A percentile compares a stretch with the other conserved stretches of the same genome.
Conservation (phyloP, 2,329 filamentous ascomycete genomes). For the Emericellopsis atlantica region DNA sequence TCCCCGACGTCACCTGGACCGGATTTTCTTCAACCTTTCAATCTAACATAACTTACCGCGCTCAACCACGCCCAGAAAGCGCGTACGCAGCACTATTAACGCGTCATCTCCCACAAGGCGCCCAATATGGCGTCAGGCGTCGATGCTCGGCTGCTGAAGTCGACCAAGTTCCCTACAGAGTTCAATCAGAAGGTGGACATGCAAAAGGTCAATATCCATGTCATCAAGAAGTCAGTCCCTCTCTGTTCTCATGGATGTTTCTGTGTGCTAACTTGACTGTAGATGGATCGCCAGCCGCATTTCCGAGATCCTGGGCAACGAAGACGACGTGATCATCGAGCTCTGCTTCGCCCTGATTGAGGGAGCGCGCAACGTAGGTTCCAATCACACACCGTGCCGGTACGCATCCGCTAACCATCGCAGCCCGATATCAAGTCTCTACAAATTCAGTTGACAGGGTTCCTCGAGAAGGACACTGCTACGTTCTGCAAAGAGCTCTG, state of each 20-base stretch:
- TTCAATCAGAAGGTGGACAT: conserved; percentile 96
- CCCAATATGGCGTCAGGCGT: conserved; percentile 65
- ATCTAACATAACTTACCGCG: not conserved
- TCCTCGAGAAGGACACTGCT: conserved; percentile 84
- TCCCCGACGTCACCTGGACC: conserved; percentile 3
- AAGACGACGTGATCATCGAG: conserved; percentile 94
- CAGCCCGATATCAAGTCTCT: conserved; percentile 93
- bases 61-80: not conserved
- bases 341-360: conserved; percentile 63
- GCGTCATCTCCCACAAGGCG: conserved; percentile 1
- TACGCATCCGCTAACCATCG: not conserved
- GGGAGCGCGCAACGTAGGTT: conserved; percentile 29
- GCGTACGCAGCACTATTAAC: not conserved
- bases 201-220: conserved; percentile 89
- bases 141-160: conserved; percentile 78
- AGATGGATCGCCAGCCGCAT: conserved; percentile 93
- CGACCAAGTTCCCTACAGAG: conserved; percentile 86
- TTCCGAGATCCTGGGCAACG: conserved; percentile 74
- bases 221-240: conserved; percentile 82
- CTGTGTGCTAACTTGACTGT: conserved; percentile 2
- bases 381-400: conserved; percentile 6
- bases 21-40: not conserved
- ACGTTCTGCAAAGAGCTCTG: conserved; percentile 89
- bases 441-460: conserved; percentile 89
- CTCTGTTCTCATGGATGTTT: not conserved